phyloP scores from a whole-genome alignment of 2,329 filamentous ascomycete species.

The Penicillium sp. region DNA sequence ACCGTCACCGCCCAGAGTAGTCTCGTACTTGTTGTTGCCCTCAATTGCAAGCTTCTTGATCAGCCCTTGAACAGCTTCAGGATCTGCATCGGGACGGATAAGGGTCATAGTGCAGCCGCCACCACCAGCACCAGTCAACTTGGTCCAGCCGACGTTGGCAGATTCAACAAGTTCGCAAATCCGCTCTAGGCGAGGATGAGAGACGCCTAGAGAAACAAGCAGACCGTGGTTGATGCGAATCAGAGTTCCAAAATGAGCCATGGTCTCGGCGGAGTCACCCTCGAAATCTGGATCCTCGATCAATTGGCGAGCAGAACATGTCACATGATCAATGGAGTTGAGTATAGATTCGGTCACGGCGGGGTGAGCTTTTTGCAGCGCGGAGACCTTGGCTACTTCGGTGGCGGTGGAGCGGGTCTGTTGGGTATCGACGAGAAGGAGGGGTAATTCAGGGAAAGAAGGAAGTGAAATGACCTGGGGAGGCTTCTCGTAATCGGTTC shows the following conservation, averaged over 20 bases:
- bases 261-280: conserved; percentile 59
- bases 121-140: conserved; percentile 91
- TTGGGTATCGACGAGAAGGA: conserved; percentile 85
- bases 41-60: conserved; percentile 66
- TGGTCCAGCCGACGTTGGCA: conserved; percentile 91
- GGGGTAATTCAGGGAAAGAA: conserved; percentile 86
- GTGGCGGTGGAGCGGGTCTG: conserved; percentile 81
- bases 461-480: conserved; percentile 74
- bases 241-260: conserved; percentile 79
- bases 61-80: conserved; percentile 60
- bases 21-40: conserved; percentile 82
- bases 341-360: conserved; percentile 78
- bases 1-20: conserved; percentile 87
- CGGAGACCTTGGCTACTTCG: conserved; percentile 84
- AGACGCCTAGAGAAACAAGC: conserved; percentile 86
- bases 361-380: conserved; percentile 70
- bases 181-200: conserved; percentile 87
- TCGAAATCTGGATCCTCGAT: conserved; percentile 67
- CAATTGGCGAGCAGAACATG: conserved; percentile 56
- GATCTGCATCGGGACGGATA: conserved; percentile 65
- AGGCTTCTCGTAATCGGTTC: conserved; percentile 73
- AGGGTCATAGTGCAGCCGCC: conserved; percentile 95
- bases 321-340: conserved; percentile 72
- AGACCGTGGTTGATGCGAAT: conserved; percentile 94
- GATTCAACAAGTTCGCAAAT: conserved; percentile 89